These are phyloP conservation scores for Globisporangium perplexum DNA, from an alignment of 352 stramenopile species.

Conservation along the genomic window DNA sequence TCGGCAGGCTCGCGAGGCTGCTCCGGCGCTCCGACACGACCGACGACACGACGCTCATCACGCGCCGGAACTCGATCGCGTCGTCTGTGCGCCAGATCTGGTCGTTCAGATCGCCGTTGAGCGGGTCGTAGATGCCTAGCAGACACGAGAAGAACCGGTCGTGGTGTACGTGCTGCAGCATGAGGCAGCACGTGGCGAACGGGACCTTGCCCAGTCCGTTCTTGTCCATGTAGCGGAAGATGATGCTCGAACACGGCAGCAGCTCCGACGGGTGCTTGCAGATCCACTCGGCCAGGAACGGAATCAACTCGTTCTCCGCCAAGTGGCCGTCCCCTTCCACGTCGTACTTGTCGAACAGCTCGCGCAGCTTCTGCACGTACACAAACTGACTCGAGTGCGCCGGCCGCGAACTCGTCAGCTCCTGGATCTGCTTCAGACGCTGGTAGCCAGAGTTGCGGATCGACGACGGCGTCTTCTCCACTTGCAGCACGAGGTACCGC, in stretches of 20 bases:
- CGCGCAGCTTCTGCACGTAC: constrained; percentile 75
- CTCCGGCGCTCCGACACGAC: constrained; percentile 49
- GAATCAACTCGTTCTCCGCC: constrained; percentile 58
- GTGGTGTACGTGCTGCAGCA: constrained; percentile 86
- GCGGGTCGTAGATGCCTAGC: constrained; percentile 73
- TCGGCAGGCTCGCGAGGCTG: constrained; percentile 30
- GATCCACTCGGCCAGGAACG: constrained; percentile 78
- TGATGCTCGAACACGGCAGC: constrained; percentile 69
- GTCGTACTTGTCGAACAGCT: constrained; percentile 81
- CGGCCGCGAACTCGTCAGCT: constrained; percentile 46
- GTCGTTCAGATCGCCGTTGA: constrained; percentile 71
- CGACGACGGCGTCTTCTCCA: constrained; percentile 64
- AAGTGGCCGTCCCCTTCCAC: constrained; percentile 56
- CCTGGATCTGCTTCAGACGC: constrained; percentile 77
- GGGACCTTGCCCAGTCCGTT: constrained; percentile 70
- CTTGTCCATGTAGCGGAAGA: constrained; percentile 89
- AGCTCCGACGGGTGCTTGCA: constrained; percentile 80
- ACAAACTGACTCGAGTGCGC: constrained; percentile 71
- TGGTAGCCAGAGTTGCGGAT: constrained; percentile 72
- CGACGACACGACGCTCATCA: constrained; percentile 71
- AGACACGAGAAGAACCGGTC: constrained; percentile 86
- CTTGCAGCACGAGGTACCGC: constrained; percentile 78
- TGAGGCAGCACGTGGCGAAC: constrained; percentile 81
- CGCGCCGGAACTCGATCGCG: constrained; percentile 56
- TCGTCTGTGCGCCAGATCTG: constrained; percentile 61